Evolutionary conservation across 2,329 filamentous ascomycete species (phyloP).

Genomic region (Dothistroma septosporum): DNA sequence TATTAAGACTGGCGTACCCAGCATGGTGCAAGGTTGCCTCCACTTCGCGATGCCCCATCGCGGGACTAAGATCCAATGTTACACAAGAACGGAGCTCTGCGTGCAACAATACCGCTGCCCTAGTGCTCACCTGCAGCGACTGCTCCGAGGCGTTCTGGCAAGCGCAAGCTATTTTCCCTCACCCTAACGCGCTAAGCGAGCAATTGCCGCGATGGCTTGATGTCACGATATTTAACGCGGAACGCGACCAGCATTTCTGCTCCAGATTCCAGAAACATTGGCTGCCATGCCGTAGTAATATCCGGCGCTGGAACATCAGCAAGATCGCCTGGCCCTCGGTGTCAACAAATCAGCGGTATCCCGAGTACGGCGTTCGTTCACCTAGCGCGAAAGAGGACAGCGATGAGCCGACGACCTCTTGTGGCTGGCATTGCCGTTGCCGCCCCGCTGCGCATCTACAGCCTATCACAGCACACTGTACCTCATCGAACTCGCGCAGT

Average conservation of each 20-base stretch:
- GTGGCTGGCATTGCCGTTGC: background rate
- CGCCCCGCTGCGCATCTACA: background rate
- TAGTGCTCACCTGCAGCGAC: background rate
- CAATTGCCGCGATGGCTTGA: background rate
- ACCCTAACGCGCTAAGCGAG: background rate
- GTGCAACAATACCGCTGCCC: background rate
- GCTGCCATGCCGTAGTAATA: background rate
- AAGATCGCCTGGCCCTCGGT: background rate
- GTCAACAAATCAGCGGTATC: background rate
- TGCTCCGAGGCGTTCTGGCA: background rate
- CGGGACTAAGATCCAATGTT: background rate
- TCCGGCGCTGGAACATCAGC: background rate
- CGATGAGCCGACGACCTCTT: background rate
- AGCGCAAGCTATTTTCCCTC: background rate
- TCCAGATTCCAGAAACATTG: background rate
- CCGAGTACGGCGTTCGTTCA: background rate
- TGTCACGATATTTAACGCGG: background rate
- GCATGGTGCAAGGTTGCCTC: background rate
- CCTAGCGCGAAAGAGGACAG: background rate
- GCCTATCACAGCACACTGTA: background rate
- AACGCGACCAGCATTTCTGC: background rate
- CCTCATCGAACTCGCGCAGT: slow-evolving; percentile 6
- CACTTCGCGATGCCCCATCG: background rate
- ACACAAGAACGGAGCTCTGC: background rate
- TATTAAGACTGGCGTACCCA: background rate